phyloP scores from a whole-genome alignment of 805 yeast genomes.

The Wickerhamiella parazyma region DNA sequence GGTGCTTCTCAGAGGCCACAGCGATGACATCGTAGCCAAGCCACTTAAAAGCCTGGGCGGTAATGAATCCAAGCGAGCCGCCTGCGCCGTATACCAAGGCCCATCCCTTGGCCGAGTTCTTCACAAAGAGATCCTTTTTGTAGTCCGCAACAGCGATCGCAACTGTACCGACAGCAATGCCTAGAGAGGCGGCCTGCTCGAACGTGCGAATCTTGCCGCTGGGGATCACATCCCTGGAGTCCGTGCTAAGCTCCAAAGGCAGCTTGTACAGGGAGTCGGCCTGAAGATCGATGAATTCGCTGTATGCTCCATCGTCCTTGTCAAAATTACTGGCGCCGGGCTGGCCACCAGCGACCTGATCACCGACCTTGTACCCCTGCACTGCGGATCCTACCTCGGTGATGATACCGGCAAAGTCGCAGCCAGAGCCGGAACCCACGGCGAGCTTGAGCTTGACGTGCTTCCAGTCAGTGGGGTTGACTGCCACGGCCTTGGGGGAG shows the following conservation, averaged over 20 bases:
- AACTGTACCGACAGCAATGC: constrained; percentile 41
- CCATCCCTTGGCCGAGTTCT: constrained; percentile 17
- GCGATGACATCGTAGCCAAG: constrained; percentile 36
- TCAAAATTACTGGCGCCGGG: constrained; percentile 36
- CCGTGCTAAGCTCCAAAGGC: constrained; percentile 16
- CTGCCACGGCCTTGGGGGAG: constrained; percentile 40
- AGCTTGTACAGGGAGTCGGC: constrained; percentile 26
- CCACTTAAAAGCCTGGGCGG: constrained; percentile 46
- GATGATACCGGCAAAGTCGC: constrained; percentile 48
- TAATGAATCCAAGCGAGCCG: constrained; percentile 43
- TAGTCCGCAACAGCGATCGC: constrained; percentile 29
- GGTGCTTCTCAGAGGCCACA: constrained; percentile 38
- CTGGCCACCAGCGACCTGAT: constrained; percentile 39
- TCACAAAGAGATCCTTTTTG: constrained; percentile 22
- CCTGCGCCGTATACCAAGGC: constrained; percentile 35
- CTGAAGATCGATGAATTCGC: constrained; percentile 36
- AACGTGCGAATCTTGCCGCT: constrained; percentile 33
- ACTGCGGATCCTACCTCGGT: constrained; percentile 37
- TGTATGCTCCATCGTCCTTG: constrained; percentile 43
- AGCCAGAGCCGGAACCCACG: constrained; percentile 40
- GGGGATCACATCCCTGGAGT: constrained; percentile 22
- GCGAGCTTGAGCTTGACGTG: constrained; percentile 33
- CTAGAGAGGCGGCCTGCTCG: constrained; percentile 53
- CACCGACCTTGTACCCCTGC: constrained; percentile 35
- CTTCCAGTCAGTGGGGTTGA: constrained; percentile 63